These are phyloP conservation scores for Adansonia grandidieri DNA, from an alignment of 441 rosid genomes.

Conservation along the genomic window DNA sequence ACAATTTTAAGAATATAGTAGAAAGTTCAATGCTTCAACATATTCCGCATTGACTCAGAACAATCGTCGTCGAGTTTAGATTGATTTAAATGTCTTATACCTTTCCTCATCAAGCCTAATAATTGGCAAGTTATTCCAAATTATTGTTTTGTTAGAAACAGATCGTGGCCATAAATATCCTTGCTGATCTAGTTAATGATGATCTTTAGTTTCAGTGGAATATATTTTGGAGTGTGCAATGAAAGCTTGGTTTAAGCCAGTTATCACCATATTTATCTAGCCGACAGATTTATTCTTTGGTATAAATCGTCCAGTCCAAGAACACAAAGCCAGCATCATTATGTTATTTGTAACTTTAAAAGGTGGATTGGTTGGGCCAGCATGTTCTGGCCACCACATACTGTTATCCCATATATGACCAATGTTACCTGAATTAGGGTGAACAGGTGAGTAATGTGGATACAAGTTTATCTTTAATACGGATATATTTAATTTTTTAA, in stretches of 20 bases:
- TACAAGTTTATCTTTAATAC: no score
- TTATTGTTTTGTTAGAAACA: neutral
- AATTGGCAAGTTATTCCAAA: no score
- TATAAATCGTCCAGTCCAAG: slow-evolving; percentile 32
- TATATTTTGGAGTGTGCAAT: slow-evolving; percentile 23
- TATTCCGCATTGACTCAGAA: slow-evolving; percentile 8
- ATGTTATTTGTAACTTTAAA: slow-evolving; percentile 40
- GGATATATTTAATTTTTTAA: no score
- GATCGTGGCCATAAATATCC: neutral
- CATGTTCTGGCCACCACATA: slow-evolving; percentile 30
- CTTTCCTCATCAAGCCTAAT: neutral
- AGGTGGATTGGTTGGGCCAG: slow-evolving; percentile 35
- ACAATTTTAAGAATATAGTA: neutral
- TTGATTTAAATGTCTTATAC: slow-evolving; percentile 18
- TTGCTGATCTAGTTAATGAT: slow-evolving; percentile 5
- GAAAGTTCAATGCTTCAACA: slow-evolving; percentile 18
- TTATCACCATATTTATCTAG: slow-evolving; percentile 22
- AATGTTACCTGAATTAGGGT: no score
- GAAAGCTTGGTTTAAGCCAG: slow-evolving; percentile 21
- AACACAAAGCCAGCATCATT: slow-evolving; percentile 26
- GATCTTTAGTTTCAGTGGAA: slow-evolving; percentile 19
- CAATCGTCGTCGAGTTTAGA: slow-evolving; percentile 19
- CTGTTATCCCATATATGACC: neutral
- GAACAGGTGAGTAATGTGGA: no score
- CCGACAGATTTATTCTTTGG: slow-evolving; percentile 27